Conservation (phyloP, 106 monocot genomes). For the Phalaenopsis aphrodite region DNA sequence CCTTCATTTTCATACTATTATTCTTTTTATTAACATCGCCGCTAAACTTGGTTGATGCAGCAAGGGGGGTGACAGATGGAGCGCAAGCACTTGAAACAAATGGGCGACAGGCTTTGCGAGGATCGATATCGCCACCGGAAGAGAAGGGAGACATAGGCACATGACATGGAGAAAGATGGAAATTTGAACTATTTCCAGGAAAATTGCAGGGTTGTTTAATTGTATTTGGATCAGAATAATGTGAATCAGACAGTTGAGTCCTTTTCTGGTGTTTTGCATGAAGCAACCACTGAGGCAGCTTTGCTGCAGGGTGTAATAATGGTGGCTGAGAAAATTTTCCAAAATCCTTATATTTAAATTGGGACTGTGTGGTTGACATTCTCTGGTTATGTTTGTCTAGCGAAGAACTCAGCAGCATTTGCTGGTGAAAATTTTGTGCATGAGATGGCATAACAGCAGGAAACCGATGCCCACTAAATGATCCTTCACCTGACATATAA, state of each 20-base stretch:
- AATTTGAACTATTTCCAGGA: not conserved
- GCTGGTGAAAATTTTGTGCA: constrained; percentile 6
- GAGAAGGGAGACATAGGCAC: constrained; percentile 10
- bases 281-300: constrained; percentile 34
- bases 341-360: constrained; percentile 13
- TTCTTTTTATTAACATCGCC: not conserved
- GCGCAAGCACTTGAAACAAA: too few species aligned
- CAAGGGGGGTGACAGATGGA: too few species aligned
- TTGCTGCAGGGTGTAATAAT: constrained; percentile 12
- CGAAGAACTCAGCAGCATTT: constrained; percentile 20
- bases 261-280: constrained; percentile 20
- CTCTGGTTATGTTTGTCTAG: constrained; percentile 27
- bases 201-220: not conserved
- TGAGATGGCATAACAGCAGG: not conserved
- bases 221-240: constrained; percentile 6
- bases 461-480: not conserved
- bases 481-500: constrained; percentile 7
- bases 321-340: constrained; percentile 10
- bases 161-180: constrained; percentile 8
- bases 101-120: too few species aligned
- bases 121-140: not conserved
- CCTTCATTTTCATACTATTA: constrained; percentile 12
- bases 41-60: not conserved
- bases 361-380: constrained; percentile 12
- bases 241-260: constrained; percentile 2